phyloP scores from a whole-genome alignment of 352 stramenopile species.

The Phytophthora crassamura region DNA sequence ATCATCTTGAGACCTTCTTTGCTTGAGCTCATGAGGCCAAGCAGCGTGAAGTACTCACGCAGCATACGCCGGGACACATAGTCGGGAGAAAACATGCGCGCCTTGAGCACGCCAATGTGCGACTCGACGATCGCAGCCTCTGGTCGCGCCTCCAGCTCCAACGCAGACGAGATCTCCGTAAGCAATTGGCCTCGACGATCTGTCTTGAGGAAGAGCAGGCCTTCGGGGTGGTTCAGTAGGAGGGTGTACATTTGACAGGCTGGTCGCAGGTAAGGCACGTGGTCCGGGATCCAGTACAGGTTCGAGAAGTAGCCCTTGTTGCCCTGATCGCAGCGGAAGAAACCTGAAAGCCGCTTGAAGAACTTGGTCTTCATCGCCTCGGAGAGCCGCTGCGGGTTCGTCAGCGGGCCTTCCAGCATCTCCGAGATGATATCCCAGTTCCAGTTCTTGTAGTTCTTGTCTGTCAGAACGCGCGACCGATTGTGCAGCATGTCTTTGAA shows the following conservation, averaged over 20 bases:
- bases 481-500: conserved; percentile 92
- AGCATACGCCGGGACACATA: conserved; percentile 88
- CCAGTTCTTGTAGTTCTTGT: conserved; percentile 93
- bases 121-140: conserved; percentile 90
- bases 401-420: conserved; percentile 85
- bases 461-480: conserved; percentile 80
- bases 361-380: conserved; percentile 95
- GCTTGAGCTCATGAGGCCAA: conserved; percentile 90
- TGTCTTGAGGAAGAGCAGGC: conserved; percentile 88
- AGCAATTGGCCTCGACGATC: conserved; percentile 84
- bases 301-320: conserved; percentile 92
- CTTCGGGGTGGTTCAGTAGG: conserved; percentile 87
- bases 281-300: conserved; percentile 90
- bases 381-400: conserved; percentile 85
- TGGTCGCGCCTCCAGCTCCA: conserved; percentile 84
- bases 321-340: conserved; percentile 90
- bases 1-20: conserved; percentile 92
- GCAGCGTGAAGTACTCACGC: conserved; percentile 90
- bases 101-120: conserved; percentile 87
- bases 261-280: conserved; percentile 86
- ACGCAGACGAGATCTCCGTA: conserved; percentile 84
- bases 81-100: conserved; percentile 89
- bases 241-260: conserved; percentile 92
- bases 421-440: conserved; percentile 93
- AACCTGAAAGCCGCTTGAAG: conserved; percentile 90